Base-by-base conservation (phyloP, 345 rosid genomes). In the Linum lewisii region DNA sequence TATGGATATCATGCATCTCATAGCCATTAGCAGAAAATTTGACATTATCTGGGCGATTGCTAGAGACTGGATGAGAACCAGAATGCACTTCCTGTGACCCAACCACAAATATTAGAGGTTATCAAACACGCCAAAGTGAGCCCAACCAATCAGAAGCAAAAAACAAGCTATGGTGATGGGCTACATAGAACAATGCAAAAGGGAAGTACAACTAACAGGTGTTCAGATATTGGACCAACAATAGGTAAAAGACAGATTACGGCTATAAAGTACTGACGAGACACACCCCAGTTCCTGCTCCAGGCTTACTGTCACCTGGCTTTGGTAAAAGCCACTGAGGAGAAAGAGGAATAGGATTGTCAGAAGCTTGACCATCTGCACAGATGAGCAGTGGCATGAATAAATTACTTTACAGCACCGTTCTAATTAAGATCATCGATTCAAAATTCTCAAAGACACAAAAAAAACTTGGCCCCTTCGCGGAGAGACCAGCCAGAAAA, bases 241-340 rank as follows among this genome's bases (percentile, higher is more conserved):
- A 16, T 42, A 42, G 13, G 2, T 16, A 42, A 4, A 42, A 42
- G 47, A 16, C 47, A 16, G 13, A 42, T 11, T 42, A 42, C 47
- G 13, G 47, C 9, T 16, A 4, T 11, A 42, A 42, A 2, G 47
- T 42, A 42, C 18, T 42, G 0, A 16, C 47, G 47, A 42, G 3
- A 78, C 86, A 74, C 75, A 89, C 97, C 92, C 75, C 81, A 70
- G 77, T 71, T 75, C 84, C 94, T 60, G 72, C 47, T 73, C 84
- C 96, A 66, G 82, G 70, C 79, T 85, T 90, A 79, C 25, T 79
- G 68, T 94, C 97, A 63, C 79, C 95, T 21, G 90, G 72, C 79
- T 90, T 94, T 53, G 97, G 78, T 73, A 82, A 84, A 79, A 90
- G 97, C 97, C 99, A 90, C 74, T 94, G 99, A 0, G 97, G 99